Evolutionary conservation across 2,329 filamentous ascomycete species (phyloP).

Genomic region (Periglandula ipomoeae): DNA sequence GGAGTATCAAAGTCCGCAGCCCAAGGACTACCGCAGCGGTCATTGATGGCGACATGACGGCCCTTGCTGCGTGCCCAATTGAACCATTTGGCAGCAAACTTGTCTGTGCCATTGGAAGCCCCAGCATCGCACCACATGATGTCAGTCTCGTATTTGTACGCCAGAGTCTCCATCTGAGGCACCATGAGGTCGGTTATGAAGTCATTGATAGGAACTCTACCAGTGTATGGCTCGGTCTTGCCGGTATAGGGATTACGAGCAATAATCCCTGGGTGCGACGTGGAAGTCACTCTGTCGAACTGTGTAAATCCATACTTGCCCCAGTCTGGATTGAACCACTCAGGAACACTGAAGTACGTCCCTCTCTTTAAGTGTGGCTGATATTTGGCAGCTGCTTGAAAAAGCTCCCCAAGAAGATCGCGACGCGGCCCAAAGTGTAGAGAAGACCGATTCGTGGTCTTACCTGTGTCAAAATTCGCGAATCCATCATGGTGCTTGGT

Average conservation of each 20-base stretch:
- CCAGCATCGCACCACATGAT: slow-evolving; percentile 43
- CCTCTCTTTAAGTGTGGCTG: too few species aligned
- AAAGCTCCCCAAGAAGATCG: too few species aligned
- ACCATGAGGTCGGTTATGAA: slow-evolving; percentile 34
- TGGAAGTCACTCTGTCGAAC: slow-evolving; percentile 16
- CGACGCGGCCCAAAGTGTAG: too few species aligned
- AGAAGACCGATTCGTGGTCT: too few species aligned
- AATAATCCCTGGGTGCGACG: slow-evolving; percentile 26
- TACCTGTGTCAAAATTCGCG: too few species aligned
- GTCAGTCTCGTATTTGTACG: slow-evolving; percentile 31
- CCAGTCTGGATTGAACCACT: slow-evolving; percentile 40
- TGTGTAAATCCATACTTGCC: too few species aligned
- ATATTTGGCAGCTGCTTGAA: too few species aligned
- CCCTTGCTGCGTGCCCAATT: slow-evolving; percentile 27
- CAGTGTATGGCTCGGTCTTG: slow-evolving; percentile 31
- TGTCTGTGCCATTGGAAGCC: slow-evolving; percentile 31
- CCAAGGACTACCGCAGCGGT: slow-evolving; percentile 47
- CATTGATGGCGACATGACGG: slow-evolving; percentile 45
- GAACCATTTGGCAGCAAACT: too few species aligned
- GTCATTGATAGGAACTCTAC: slow-evolving; percentile 27
- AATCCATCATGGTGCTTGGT: too few species aligned
- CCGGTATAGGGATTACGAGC: slow-evolving; percentile 34
- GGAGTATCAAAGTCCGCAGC: too few species aligned
- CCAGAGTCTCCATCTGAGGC: slow-evolving; percentile 37
- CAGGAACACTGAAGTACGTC: slow-evolving; percentile 36